Conservation (phyloP, 768 basidiomycete genomes). For the Suillus decipiens region DNA sequence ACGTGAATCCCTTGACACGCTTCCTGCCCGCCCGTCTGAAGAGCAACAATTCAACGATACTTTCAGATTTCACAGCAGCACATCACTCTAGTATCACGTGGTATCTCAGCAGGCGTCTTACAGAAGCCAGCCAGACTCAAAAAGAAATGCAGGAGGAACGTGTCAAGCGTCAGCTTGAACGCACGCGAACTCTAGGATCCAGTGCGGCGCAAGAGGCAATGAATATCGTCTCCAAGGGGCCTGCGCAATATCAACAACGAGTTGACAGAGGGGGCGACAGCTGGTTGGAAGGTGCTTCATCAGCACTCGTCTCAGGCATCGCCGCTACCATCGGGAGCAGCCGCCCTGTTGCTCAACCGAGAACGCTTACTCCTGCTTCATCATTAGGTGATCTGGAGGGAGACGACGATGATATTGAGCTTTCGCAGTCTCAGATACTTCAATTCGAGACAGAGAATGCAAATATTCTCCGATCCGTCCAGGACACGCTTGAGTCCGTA, state of each 20-base stretch:
- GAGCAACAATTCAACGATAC: constrained; percentile 50
- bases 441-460: constrained; percentile 95
- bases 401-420: constrained; percentile 79
- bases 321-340: constrained; percentile 58
- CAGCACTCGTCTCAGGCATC: constrained; percentile 54
- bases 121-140: constrained; percentile 76
- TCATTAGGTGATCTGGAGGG: constrained; percentile 50
- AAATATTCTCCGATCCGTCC: constrained; percentile 77
- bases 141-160: constrained; percentile 95
- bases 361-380: constrained; percentile 29
- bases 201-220: constrained; percentile 67
- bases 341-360: constrained; percentile 27
- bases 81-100: constrained; percentile 93
- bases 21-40: constrained; percentile 72
- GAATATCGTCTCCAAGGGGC: constrained; percentile 39
- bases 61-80: constrained; percentile 75
- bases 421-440: constrained; percentile 85
- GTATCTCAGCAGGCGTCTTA: constrained; percentile 82
- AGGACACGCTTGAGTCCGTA: constrained; percentile 85
- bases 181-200: constrained; percentile 80
- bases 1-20: constrained; percentile 63
- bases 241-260: constrained; percentile 22
- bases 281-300: constrained; percentile 64
- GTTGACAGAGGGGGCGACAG: constrained; percentile 38
- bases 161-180: constrained; percentile 82